Conservation (phyloP, 2,329 filamentous ascomycete species). For the Talaromyces rugulosus region DNA sequence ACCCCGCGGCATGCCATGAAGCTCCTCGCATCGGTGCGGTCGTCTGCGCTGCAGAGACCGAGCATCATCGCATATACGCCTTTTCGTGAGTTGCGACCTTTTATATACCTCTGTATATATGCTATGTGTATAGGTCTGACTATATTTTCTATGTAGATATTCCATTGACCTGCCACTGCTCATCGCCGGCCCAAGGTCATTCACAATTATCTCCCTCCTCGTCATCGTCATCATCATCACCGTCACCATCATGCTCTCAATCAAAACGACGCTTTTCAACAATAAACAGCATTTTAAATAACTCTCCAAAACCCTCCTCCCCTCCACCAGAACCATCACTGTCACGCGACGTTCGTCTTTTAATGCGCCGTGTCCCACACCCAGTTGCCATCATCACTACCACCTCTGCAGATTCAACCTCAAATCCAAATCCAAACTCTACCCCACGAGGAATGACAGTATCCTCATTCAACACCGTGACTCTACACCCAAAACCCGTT, state of each 20-base stretch:
- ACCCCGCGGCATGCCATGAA: constrained; percentile 25
- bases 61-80: not conserved
- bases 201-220: not conserved
- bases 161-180: not conserved
- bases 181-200: not conserved
- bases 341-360: constrained; percentile 33
- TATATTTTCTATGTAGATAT: not conserved
- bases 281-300: not conserved
- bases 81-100: not conserved
- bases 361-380: constrained; percentile 54
- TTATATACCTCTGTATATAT: not conserved
- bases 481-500: constrained; percentile 51
- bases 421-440: constrained; percentile 1
- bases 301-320: not conserved
- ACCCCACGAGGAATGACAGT: constrained; percentile 52
- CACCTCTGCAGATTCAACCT: not conserved
- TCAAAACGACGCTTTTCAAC: constrained; percentile 1
- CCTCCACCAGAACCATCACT: not conserved
- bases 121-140: not conserved
- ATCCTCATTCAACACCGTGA: constrained; percentile 59
- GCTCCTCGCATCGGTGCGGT: constrained; percentile 19
- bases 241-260: not conserved
- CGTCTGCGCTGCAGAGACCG: constrained; percentile 5
- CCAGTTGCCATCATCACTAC: constrained; percentile 55
- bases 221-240: not conserved